Conservation (phyloP, 2,329 filamentous ascomycete genomes). For the Aspergillus glaucus region DNA sequence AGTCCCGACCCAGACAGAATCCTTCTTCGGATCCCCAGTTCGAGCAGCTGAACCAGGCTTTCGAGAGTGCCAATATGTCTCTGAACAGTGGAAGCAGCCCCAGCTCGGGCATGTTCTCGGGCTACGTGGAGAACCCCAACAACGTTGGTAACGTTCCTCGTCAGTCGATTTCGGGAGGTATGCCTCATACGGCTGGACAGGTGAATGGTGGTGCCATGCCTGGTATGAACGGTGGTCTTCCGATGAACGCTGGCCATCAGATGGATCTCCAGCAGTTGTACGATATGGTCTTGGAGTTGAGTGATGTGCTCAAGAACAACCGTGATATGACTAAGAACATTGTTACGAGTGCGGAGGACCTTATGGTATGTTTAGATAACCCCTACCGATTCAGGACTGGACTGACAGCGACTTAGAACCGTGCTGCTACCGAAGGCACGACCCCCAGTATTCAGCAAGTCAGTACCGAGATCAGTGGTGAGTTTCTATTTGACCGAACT, state of each 20-base stretch:
- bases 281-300: constrained; percentile 45
- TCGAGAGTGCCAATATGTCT: constrained; percentile 28
- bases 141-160: constrained; percentile 29
- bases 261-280: constrained; percentile 48
- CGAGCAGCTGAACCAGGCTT: constrained; percentile 30
- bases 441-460: constrained; percentile 37
- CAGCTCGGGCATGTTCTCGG: constrained; percentile 25
- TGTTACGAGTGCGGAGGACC: constrained; percentile 44
- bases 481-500: constrained; percentile 3
- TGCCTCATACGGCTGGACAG: constrained; percentile 25
- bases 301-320: constrained; percentile 44
- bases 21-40: constrained; percentile 23
- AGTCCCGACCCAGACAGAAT: constrained; percentile 15
- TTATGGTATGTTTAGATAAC: constrained; percentile 33
- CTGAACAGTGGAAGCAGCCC: constrained; percentile 26
- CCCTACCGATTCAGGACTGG: background rate
- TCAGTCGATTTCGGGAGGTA: constrained; percentile 28
- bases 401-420: constrained; percentile 29
- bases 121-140: constrained; percentile 26
- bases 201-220: constrained; percentile 32
- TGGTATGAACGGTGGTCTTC: constrained; percentile 32
- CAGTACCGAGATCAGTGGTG: constrained; percentile 39
- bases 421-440: constrained; percentile 36
- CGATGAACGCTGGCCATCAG: constrained; percentile 45
- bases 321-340: constrained; percentile 45